A percentile compares a stretch with the other conserved stretches of the same genome.
Conservation (phyloP, 371 early-diverging fungal genomes). For the Actinomucor elegans region DNA sequence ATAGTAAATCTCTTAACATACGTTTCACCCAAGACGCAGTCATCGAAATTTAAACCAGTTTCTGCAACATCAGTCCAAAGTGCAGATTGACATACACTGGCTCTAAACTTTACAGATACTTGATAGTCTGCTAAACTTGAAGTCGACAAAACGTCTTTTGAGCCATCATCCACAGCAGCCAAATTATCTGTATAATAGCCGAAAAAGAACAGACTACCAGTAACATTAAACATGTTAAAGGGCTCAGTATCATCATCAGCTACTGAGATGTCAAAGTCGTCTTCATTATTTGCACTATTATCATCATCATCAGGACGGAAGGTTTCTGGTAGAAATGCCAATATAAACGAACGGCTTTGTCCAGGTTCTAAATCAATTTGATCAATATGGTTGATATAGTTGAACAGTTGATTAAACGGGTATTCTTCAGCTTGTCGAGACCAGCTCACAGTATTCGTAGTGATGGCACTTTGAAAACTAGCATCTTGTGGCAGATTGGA, state of each 20-base stretch:
- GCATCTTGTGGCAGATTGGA: conserved; percentile 26
- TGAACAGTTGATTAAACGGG: conserved; percentile 88
- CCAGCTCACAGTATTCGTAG: conserved; percentile 69
- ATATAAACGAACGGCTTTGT: conserved; percentile 63
- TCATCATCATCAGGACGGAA: conserved; percentile 8
- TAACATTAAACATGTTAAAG: conserved; percentile 73
- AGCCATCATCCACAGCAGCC: conserved; percentile 2
- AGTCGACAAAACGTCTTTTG: conserved; percentile 24
- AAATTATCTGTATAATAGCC: conserved; percentile 53
- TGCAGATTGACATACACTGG: conserved; percentile 84
- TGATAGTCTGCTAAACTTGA: conserved; percentile 60
- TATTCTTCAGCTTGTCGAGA: conserved; percentile 47
- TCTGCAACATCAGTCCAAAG: conserved; percentile 89
- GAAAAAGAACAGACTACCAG: conserved; percentile 85
- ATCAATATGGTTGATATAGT: conserved; percentile 84
- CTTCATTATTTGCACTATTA: conserved; percentile 13
- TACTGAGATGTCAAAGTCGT: conserved; percentile 7
- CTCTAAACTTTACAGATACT: conserved; percentile 76
- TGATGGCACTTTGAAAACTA: conserved; percentile 18
- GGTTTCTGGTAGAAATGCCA: conserved; percentile 73
- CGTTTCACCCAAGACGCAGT: conserved; percentile 85
- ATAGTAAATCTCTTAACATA: conserved; percentile 90
- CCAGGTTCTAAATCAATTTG: conserved; percentile 68
- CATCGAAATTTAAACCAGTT: conserved; percentile 90
- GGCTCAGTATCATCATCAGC: conserved; percentile 18